phyloP scores from a whole-genome alignment of 805 yeast genomes.

The Saturnispora besseyi region DNA sequence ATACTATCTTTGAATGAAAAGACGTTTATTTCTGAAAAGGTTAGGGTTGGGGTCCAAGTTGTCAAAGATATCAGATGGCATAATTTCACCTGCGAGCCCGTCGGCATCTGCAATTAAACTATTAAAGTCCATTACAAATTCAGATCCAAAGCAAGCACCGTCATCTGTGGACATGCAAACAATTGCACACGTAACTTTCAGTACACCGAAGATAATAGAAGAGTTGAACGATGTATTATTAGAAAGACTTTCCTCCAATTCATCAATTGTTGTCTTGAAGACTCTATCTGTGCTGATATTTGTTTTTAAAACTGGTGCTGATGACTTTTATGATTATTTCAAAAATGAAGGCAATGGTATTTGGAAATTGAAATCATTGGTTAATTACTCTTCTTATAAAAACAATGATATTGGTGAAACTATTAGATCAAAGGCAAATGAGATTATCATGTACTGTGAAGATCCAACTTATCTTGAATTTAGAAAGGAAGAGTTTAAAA shows the following conservation, averaged over 20 bases:
- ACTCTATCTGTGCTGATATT: slow-evolving; percentile 5
- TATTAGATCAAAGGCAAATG: slow-evolving; percentile 3
- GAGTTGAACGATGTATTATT: neutral
- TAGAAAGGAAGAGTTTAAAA: slow-evolving; percentile 4
- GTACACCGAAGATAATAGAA: neutral
- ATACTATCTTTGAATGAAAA: neutral
- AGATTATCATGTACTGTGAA: slow-evolving; percentile 1
- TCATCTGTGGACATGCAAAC: slow-evolving; percentile 8
- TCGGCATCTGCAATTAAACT: slow-evolving; percentile 1
- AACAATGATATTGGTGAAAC: neutral
- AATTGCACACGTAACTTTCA: slow-evolving; percentile 3
- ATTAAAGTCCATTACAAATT: slow-evolving; percentile 1
- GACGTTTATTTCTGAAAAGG: slow-evolving; percentile 1
- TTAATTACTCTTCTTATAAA: neutral
- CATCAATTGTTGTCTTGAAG: neutral
- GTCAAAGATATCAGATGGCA: neutral
- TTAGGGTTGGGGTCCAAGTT: neutral
- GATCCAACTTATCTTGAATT: neutral
- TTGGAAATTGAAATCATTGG: slow-evolving; percentile 6
- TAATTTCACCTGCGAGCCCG: neutral
- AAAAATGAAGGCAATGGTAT: neutral
- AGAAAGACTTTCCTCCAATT: neutral
- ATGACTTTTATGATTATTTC: slow-evolving; percentile 3
- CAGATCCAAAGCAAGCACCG: slow-evolving; percentile 1
- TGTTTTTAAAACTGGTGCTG: slow-evolving; percentile 7